These are phyloP conservation scores for Madurella mycetomatis DNA, from an alignment of 2,329 filamentous ascomycete species.

Conservation along the genomic window DNA sequence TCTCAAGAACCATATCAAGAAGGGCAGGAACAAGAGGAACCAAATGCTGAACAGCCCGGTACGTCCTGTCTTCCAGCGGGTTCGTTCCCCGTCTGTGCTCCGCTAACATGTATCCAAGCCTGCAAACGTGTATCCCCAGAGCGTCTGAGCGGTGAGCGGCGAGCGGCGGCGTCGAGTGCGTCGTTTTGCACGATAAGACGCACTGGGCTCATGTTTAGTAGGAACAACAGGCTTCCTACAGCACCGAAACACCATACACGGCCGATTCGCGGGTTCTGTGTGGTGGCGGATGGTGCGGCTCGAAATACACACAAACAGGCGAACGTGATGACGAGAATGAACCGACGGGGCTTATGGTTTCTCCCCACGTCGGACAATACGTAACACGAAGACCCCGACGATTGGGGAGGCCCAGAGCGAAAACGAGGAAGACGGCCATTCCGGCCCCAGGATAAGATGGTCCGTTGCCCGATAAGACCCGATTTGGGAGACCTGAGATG, in stretches of 20 bases:
- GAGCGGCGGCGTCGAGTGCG: not conserved
- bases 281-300: not conserved
- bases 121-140: conserved; percentile 53
- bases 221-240: not conserved
- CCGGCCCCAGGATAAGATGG: not conserved
- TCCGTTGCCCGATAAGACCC: not conserved
- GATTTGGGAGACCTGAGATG: not conserved
- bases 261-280: not conserved
- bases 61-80: conserved; percentile 42
- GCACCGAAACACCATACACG: too few species aligned
- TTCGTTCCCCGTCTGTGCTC: not conserved
- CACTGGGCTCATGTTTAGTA: not conserved
- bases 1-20: conserved; percentile 98
- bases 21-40: conserved; percentile 89
- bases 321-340: not conserved
- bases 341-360: not conserved
- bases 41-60: conserved; percentile 95
- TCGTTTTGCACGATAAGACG: not conserved
- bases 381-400: not conserved
- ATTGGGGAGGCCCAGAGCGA: not conserved
- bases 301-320: not conserved
- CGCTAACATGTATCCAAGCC: conserved; percentile 36
- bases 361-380: not conserved
- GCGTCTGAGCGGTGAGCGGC: conserved; percentile 36
- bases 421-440: not conserved